A percentile compares a stretch with the other conserved stretches of the same genome.
These are phyloP conservation scores for Alloteropsis angusta DNA, from an alignment of 202 grass and related monocot genomes.

Conservation along the genomic window DNA sequence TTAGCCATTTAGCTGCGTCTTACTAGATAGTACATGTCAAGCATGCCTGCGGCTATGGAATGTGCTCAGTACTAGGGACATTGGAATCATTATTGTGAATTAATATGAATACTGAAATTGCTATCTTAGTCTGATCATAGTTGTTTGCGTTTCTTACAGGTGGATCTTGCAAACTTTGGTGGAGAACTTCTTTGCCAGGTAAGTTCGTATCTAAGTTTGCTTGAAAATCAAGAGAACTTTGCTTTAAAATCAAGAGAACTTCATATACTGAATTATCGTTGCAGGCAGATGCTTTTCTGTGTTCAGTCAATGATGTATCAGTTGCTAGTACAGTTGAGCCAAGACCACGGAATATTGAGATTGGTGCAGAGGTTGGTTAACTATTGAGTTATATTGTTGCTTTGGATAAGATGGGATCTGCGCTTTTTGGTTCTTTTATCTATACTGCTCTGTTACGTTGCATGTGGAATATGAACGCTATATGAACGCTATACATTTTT, in stretches of 20 bases:
- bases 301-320: conserved; percentile 82
- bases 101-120: neutral
- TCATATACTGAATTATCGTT: conserved; percentile 25
- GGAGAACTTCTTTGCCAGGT: conserved; percentile 85
- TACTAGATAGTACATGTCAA: neutral
- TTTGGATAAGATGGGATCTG: conserved; percentile 1
- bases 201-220: conserved; percentile 13
- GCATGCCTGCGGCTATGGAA: neutral
- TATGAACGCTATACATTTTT: conserved; percentile 2
- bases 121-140: conserved; percentile 12
- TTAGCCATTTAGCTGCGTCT: neutral
- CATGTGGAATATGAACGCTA: conserved; percentile 24
- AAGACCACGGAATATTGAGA: conserved; percentile 63
- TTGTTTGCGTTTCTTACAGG: conserved; percentile 27
- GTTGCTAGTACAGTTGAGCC: conserved; percentile 57
- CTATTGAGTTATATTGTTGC: neutral
- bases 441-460: conserved; percentile 2
- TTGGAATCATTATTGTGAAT: neutral
- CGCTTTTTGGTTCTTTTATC: conserved; percentile 1
- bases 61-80: neutral
- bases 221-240: no score
- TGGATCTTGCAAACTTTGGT: conserved; percentile 71
- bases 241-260: no score
- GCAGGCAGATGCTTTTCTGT: conserved; percentile 78
- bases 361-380: conserved; percentile 75